Base-by-base conservation (phyloP, 768 basidiomycete species). In the Collybia mongolica region DNA sequence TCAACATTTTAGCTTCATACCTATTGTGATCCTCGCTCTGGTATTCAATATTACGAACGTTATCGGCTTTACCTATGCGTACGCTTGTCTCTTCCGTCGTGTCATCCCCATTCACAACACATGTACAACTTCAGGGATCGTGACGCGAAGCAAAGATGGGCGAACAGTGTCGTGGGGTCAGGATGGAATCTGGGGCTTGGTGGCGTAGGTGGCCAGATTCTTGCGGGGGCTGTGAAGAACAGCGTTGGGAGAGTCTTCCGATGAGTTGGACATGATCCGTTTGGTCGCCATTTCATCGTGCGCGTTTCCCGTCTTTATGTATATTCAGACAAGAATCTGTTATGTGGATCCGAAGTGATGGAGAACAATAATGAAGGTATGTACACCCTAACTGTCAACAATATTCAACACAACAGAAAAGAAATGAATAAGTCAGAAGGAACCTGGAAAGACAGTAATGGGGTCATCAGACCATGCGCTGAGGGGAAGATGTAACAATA, bases 21-120 rank as follows among this genome's bases (percentile, higher is more conserved):
- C 97, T 6, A 98, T 98, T 57, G 94, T 98, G 47, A 67, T 86
- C 36, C 84, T 99, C 29, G 97, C 97, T 1, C 76, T 98, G 42
- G 89, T 98, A 32, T 98, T 99, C 81, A 98, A 99, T 66, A 63
- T 93, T 45, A 93, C 92, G 7, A 98, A 98, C 57, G 90, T 87
- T n/a, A 75, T 98, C 46, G 96, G 96, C 9, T 98, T 98, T 73
- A 97, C 94, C 43, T 98, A 93, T 62, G 91, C 89, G 91, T 91
- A 66, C 61, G 86, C 75, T 18, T 35, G 45, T 46, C 28, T 47
- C 14, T 35, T 44, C 46, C 40, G 18, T 26, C 36, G 42, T 43
- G 4, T 49, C 39, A 29, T 15, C 5, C 12, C 22, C 46, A 18
- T 53, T 63, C 22, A 67, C 32, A 5, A 24, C 15, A 17, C 36